A percentile compares a stretch with the other conserved stretches of the same genome.
Evolutionary conservation across 2,329 filamentous ascomycete genomes (phyloP).

Genomic region (Aspergillus viridinutans): DNA sequence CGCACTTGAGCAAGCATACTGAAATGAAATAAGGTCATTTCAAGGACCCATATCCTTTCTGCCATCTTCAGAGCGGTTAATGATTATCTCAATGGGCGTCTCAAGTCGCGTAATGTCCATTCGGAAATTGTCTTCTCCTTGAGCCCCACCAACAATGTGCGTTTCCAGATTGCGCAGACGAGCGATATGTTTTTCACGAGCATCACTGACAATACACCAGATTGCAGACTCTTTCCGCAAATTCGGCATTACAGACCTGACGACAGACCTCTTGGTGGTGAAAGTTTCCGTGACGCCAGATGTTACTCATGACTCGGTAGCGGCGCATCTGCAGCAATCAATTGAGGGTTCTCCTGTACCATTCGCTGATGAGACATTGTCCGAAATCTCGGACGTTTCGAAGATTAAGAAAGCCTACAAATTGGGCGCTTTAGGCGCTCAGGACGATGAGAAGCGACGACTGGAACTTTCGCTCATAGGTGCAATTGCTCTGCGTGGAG

Average conservation of each 20-base stretch:
- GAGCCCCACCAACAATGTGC: slow-evolving; percentile 76
- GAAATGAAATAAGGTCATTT: slow-evolving; percentile 55
- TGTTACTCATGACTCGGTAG: slow-evolving; percentile 46
- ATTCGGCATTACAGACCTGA: slow-evolving; percentile 73
- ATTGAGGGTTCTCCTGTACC: slow-evolving; percentile 59
- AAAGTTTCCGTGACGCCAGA: slow-evolving; percentile 63
- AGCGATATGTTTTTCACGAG: neutral
- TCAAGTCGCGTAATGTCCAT: slow-evolving; percentile 81
- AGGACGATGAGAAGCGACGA: slow-evolving; percentile 22
- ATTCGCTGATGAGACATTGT: slow-evolving; percentile 63
- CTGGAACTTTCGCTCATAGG: slow-evolving; percentile 68
- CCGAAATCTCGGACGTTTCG: slow-evolving; percentile 56
- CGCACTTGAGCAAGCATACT: neutral
- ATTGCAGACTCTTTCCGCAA: slow-evolving; percentile 88
- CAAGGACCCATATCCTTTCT: slow-evolving; percentile 67
- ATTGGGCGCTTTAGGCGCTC: slow-evolving; percentile 56
- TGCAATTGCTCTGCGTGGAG: slow-evolving; percentile 71
- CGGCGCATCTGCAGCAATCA: slow-evolving; percentile 57
- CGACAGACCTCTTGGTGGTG: slow-evolving; percentile 69
- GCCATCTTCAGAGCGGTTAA: slow-evolving; percentile 75
- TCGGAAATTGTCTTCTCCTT: slow-evolving; percentile 81
- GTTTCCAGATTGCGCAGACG: slow-evolving; percentile 12
- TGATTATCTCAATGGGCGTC: slow-evolving; percentile 54
- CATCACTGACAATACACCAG: slow-evolving; percentile 43
- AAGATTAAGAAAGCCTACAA: slow-evolving; percentile 85